Evolutionary conservation across 2,329 filamentous ascomycete species (phyloP).

Genomic region (Fusarium pseudograminearum): DNA sequence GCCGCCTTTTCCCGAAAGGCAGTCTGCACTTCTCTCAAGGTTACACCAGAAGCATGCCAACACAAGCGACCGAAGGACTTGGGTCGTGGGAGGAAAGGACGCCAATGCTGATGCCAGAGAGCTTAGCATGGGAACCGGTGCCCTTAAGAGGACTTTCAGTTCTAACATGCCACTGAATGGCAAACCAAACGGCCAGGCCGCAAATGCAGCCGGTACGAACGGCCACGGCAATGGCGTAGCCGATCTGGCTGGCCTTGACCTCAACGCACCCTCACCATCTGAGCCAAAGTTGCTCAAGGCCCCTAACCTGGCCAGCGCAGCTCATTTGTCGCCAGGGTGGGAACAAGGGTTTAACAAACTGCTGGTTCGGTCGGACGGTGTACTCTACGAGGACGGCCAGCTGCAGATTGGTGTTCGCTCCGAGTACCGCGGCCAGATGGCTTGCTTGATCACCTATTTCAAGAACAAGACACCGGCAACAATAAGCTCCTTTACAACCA

Average conservation of each 20-base stretch:
- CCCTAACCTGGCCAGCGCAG: conserved; percentile 90
- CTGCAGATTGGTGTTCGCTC: conserved; percentile 92
- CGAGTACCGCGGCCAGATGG: conserved; percentile 95
- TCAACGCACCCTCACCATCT: conserved; percentile 70
- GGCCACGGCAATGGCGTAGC: conserved; percentile 64
- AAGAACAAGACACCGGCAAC: conserved; percentile 89
- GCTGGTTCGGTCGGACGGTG: conserved; percentile 82
- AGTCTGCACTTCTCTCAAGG: conserved; percentile 90
- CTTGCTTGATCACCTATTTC: conserved; percentile 95
- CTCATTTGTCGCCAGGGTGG: conserved; percentile 95
- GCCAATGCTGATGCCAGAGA: conserved; percentile 86
- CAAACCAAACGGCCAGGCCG: conserved; percentile 57
- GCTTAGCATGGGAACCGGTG: conserved; percentile 82
- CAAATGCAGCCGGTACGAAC: conserved; percentile 62
- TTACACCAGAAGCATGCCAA: conserved; percentile 94
- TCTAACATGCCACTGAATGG: conserved; percentile 64
- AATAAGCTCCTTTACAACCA: conserved; percentile 93
- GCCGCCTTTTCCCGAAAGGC: conserved; percentile 95
- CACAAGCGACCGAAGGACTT: conserved; percentile 94
- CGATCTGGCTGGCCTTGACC: conserved; percentile 86
- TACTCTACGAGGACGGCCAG: conserved; percentile 95
- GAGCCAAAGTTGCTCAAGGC: conserved; percentile 70
- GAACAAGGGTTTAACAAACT: conserved; percentile 88
- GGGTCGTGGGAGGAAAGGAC: conserved; percentile 97
- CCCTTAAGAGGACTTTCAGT: conserved; percentile 88